Percentiles rank a stretch among this genome's conserved stretches.
These are phyloP conservation scores for Crithidia thermophila DNA, from an alignment of 208 protist genomes.

Conservation along the genomic window DNA sequence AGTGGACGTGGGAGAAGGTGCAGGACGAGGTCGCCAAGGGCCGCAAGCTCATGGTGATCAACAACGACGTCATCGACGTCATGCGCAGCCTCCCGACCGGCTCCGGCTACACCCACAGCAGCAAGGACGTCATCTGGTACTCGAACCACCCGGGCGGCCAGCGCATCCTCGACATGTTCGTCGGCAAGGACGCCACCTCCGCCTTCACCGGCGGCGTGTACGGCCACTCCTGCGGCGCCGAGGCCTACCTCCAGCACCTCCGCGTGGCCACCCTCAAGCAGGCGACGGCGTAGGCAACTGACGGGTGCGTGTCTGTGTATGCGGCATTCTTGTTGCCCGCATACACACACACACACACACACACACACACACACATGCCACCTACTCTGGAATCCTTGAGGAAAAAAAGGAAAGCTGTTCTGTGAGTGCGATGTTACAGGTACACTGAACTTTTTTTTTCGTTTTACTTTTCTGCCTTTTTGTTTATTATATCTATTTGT, in stretches of 20 bases:
- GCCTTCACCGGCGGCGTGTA: constrained; percentile 79
- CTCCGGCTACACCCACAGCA: constrained; percentile 65
- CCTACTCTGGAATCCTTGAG: neutral
- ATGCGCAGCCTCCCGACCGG: constrained; percentile 59
- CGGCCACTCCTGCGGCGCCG: constrained; percentile 63
- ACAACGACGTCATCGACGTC: constrained; percentile 72
- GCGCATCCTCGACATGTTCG: constrained; percentile 69
- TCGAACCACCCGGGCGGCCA: constrained; percentile 76
- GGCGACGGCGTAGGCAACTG: constrained; percentile 2
- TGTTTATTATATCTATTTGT: neutral
- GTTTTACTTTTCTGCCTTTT: constrained; percentile 6
- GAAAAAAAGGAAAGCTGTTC: constrained; percentile 2
- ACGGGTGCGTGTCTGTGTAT: neutral
- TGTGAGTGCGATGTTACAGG: neutral
- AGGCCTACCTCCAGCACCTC: constrained; percentile 67
- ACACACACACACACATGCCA: constrained; percentile 13
- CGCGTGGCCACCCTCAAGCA: constrained; percentile 58
- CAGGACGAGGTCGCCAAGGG: constrained; percentile 60
- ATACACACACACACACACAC: constrained; percentile 5
- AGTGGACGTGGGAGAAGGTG: constrained; percentile 71
- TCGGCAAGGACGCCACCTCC: constrained; percentile 77
- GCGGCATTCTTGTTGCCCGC: neutral
- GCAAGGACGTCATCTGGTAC: constrained; percentile 74
- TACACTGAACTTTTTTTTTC: constrained; percentile 17
- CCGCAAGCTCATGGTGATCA: constrained; percentile 69